Conservation (phyloP, 73 alveolate genomes). For the Paramecium caudatum region DNA sequence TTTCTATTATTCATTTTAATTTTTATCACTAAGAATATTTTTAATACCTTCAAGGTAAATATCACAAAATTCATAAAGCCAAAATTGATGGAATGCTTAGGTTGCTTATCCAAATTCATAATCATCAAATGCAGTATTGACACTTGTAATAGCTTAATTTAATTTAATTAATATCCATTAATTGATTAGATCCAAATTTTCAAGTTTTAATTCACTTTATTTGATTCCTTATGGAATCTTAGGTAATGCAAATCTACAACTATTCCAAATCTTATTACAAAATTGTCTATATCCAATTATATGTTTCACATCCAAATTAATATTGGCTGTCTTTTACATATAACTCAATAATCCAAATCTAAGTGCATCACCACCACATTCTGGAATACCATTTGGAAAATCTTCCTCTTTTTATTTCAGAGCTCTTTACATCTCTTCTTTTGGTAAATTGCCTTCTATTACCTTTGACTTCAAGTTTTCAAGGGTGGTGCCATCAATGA, state of each 20-base stretch:
- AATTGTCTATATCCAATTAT: constrained; percentile 97
- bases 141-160: constrained; percentile 77
- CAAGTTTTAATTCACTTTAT: constrained; percentile 81
- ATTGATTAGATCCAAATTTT: constrained; percentile 86
- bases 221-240: constrained; percentile 86
- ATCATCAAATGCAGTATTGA: constrained; percentile 83
- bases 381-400: constrained; percentile 76
- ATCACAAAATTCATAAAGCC: constrained; percentile 94
- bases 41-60: constrained; percentile 94
- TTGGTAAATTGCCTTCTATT: constrained; percentile 93
- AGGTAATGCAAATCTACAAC: constrained; percentile 87
- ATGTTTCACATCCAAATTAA: constrained; percentile 96
- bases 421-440: constrained; percentile 85
- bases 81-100: constrained; percentile 87
- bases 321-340: constrained; percentile 90
- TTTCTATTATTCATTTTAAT: constrained; percentile 84
- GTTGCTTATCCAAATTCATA: constrained; percentile 95
- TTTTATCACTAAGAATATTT: constrained; percentile 82
- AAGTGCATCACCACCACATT: constrained; percentile 99
- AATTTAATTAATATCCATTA: constrained; percentile 95
- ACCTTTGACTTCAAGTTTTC: constrained; percentile 89
- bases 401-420: constrained; percentile 30
- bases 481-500: constrained; percentile 93
- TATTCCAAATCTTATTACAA: constrained; percentile 97
- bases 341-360: constrained; percentile 97